These are phyloP conservation scores for Aspergillus persii DNA, from an alignment of 2,329 filamentous ascomycete genomes.

Conservation along the genomic window DNA sequence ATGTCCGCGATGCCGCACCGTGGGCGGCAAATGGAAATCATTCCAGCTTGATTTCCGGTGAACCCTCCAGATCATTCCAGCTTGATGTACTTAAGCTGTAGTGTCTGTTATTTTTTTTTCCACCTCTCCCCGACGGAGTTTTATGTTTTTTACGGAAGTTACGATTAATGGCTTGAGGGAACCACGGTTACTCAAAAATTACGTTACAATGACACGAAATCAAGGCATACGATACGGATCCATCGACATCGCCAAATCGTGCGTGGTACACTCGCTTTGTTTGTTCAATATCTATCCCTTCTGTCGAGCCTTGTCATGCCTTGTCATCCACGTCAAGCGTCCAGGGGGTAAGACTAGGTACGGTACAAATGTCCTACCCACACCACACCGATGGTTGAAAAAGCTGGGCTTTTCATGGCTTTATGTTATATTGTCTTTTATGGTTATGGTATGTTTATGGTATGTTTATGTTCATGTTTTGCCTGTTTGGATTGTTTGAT, in stretches of 20 bases:
- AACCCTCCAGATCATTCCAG: slow-evolving; percentile 1
- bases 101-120: background rate
- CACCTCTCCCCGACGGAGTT: background rate
- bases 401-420: slow-evolving; percentile 25
- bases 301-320: background rate
- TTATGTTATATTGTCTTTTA: background rate
- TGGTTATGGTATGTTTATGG: no score
- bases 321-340: slow-evolving; percentile 1
- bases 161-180: slow-evolving; percentile 27
- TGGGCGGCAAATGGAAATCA: slow-evolving; percentile 48
- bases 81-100: no score
- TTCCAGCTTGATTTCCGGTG: slow-evolving; percentile 50
- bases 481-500: no score
- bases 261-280: background rate
- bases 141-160: slow-evolving; percentile 27
- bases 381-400: slow-evolving; percentile 15
- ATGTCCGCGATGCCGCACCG: slow-evolving; percentile 46
- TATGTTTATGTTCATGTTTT: slow-evolving; percentile 8
- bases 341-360: background rate
- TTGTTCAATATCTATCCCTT: background rate
- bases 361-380: background rate
- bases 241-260: slow-evolving; percentile 1
- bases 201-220: slow-evolving; percentile 22
- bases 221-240: slow-evolving; percentile 1
- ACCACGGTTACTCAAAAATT: slow-evolving; percentile 19